Conservation (phyloP, 2,329 filamentous ascomycete species). For the Botryotinia narcissicola region DNA sequence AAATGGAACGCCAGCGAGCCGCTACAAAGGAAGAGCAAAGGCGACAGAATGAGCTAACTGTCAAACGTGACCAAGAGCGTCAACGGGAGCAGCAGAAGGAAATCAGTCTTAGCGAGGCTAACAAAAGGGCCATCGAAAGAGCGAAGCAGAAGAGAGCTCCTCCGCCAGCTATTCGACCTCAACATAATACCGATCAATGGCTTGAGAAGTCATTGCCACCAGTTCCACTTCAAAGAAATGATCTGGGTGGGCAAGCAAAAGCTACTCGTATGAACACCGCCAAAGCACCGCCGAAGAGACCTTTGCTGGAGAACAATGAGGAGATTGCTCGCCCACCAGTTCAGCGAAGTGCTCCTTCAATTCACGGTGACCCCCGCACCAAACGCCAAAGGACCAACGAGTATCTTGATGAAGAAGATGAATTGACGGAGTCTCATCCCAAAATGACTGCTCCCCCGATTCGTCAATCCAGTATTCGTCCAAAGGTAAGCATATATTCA, state of each 20-base stretch:
- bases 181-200: conserved; percentile 44
- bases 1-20: conserved; percentile 73
- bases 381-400: conserved; percentile 81
- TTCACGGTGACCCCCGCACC: conserved; percentile 58
- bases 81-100: conserved; percentile 45
- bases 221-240: conserved; percentile 31
- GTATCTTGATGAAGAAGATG: conserved; percentile 62
- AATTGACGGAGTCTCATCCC: conserved; percentile 57
- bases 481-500: conserved; percentile 41
- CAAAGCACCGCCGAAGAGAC: conserved; percentile 73
- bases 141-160: conserved; percentile 64
- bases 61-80: conserved; percentile 58
- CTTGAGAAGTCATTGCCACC: conserved; percentile 38
- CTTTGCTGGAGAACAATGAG: conserved; percentile 62
- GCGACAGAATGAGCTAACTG: conserved; percentile 58
- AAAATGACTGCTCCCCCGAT: conserved; percentile 81
- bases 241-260: conserved; percentile 31
- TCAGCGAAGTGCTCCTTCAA: conserved; percentile 58
- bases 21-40: conserved; percentile 64
- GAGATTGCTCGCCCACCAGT: conserved; percentile 49
- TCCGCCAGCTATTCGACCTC: conserved; percentile 56
- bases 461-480: conserved; percentile 68
- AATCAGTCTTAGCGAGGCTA: conserved; percentile 55
- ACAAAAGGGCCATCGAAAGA: conserved; percentile 64
- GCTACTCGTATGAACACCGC: conserved; percentile 60